These are phyloP conservation scores for Monascus purpureus DNA, from an alignment of 495 filamentous ascomycete genomes.

Conservation along the genomic window DNA sequence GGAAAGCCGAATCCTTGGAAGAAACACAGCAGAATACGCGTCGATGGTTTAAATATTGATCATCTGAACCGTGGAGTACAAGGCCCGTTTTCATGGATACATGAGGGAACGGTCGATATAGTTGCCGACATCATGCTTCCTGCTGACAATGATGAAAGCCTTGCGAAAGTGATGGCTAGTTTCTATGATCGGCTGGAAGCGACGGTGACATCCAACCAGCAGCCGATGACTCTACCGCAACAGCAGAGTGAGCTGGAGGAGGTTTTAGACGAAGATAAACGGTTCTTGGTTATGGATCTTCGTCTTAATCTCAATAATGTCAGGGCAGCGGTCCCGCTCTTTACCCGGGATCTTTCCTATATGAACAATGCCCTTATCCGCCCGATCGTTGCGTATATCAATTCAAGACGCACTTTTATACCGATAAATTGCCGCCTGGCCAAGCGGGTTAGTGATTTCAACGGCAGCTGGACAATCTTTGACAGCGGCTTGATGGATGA, in stretches of 20 bases:
- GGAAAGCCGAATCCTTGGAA: conserved; percentile 57
- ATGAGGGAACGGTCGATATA: conserved; percentile 91
- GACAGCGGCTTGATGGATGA: conserved; percentile 94
- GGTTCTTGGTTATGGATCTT: conserved; percentile 79
- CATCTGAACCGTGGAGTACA: conserved; percentile 89
- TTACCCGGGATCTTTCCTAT: conserved; percentile 80
- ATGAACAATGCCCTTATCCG: conserved; percentile 90
- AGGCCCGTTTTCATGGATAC: conserved; percentile 94
- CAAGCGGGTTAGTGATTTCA: conserved; percentile 75
- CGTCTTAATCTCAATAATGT: conserved; percentile 86
- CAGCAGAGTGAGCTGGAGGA: conserved; percentile 5
- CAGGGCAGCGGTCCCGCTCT: conserved; percentile 78
- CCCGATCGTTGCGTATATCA: conserved; percentile 98
- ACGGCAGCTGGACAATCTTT: conserved; percentile 90
- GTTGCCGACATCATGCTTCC: conserved; percentile 92
- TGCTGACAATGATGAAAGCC: conserved; percentile 66
- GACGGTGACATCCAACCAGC: conserved; percentile 64
- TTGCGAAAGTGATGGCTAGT: conserved; percentile 83
- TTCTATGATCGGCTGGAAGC: conserved; percentile 92
- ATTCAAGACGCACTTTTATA: conserved; percentile 82
- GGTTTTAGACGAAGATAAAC: conserved; percentile 27
- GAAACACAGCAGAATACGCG: conserved; percentile 78
- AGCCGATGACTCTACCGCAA: conserved; percentile 10
- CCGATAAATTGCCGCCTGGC: conserved; percentile 89
- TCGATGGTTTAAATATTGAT: conserved; percentile 89